Evolutionary conservation across 169 alveolate species (phyloP).

Genomic region (Condylostoma magnum): DNA sequence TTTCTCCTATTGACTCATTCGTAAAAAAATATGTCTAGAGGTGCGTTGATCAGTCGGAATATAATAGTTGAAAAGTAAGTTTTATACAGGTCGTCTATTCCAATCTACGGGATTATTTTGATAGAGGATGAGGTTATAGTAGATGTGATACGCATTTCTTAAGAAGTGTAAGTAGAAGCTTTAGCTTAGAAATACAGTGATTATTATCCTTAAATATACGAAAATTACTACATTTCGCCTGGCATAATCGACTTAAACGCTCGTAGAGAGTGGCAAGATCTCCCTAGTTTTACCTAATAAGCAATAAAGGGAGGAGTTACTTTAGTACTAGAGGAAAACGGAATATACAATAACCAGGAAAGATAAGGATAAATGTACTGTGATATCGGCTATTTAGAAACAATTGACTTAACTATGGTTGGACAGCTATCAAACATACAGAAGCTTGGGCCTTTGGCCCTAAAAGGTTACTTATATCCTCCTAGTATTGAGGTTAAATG

Average conservation of each 20-base stretch:
- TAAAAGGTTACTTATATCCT: constrained; percentile 18
- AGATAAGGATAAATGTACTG: not conserved
- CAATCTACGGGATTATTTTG: constrained; percentile 25
- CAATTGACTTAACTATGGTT: not conserved
- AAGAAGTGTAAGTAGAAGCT: not conserved
- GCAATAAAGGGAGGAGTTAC: constrained; percentile 26
- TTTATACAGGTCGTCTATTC: too few relatives aligned
- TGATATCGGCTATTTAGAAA: constrained; percentile 5
- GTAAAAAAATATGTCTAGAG: too few relatives aligned
- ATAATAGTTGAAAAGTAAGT: too few relatives aligned
- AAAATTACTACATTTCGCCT: constrained; percentile 24
- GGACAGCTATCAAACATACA: not conserved
- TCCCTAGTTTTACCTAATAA: not conserved
- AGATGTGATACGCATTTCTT: not conserved
- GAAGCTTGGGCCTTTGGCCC: not conserved
- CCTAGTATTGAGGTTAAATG: constrained; percentile 5
- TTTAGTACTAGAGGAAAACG: constrained; percentile 8
- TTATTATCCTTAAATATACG: not conserved
- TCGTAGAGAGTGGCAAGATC: constrained; percentile 9
- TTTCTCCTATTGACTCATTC: not conserved
- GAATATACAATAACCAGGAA: not conserved
- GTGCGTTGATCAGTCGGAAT: too few relatives aligned
- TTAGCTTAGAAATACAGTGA: constrained; percentile 3
- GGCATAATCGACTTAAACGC: constrained; percentile 21
- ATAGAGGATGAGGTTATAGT: constrained; percentile 1